A percentile compares a stretch with the other conserved stretches of the same genome.
phyloP scores from a whole-genome alignment of 345 rosid genomes.

The Populus alba region DNA sequence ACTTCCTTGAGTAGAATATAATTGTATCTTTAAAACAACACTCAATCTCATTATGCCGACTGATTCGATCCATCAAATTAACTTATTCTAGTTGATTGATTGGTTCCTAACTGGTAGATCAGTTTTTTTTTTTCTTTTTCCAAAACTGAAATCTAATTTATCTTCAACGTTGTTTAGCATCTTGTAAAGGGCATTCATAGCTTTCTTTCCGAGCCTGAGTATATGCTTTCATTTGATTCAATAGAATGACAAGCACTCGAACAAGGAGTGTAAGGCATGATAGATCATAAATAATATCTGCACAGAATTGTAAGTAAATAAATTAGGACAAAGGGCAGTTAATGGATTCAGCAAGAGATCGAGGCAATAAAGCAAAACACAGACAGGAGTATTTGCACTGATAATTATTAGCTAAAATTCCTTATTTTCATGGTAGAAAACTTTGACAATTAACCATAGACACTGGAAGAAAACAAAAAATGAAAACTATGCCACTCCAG shows the following conservation, averaged over 20 bases:
- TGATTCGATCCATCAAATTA: no score
- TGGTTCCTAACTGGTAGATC: no score
- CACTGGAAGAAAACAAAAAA: neutral
- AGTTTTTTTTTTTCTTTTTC: no score
- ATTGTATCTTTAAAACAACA: neutral
- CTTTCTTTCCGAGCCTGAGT: constrained; percentile 11
- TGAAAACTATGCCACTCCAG: no score
- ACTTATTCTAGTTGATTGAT: no score
- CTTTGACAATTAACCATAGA: neutral
- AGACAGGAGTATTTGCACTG: neutral
- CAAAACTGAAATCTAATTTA: no score
- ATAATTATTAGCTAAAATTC: no score
- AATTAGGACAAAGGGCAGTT: neutral
- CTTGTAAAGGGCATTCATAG: neutral
- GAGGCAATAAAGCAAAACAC: neutral
- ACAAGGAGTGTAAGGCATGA: constrained; percentile 68
- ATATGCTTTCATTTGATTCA: constrained; percentile 31
- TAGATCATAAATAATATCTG: constrained; percentile 76
- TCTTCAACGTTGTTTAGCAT: neutral
- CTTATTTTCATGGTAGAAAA: neutral
- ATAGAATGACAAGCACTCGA: constrained; percentile 49
- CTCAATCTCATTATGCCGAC: neutral
- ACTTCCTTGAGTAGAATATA: neutral
- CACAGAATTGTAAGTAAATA: constrained; percentile 54
- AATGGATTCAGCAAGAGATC: neutral